Conservation (phyloP, 2,329 filamentous ascomycete species). For the Talaromyces amestolkiae region DNA sequence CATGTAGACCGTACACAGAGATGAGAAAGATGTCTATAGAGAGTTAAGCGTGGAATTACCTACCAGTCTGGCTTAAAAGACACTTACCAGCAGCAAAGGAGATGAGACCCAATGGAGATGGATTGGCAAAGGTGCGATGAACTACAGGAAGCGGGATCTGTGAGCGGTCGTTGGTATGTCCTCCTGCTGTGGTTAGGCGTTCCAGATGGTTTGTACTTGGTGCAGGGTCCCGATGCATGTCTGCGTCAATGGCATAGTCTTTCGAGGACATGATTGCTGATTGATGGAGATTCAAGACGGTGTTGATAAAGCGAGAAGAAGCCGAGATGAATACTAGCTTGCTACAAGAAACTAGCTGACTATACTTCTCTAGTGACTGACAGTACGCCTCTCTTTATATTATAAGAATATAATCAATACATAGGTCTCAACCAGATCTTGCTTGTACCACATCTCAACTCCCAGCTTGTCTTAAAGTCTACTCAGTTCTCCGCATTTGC, state of each 20-base stretch:
- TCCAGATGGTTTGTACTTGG: background rate
- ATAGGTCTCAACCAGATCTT: background rate
- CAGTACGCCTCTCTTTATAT: background rate
- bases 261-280: background rate
- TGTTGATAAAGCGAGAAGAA: too few relatives aligned
- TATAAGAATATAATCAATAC: background rate
- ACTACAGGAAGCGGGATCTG: constrained; percentile 29
- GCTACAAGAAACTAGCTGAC: background rate
- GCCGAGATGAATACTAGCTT: background rate
- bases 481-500: background rate
- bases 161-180: constrained; percentile 1
- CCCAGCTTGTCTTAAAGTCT: too few relatives aligned
- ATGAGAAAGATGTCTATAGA: background rate
- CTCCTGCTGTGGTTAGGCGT: background rate
- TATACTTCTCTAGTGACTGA: too few relatives aligned
- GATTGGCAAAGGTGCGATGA: constrained; percentile 30
- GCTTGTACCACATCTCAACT: too few relatives aligned
- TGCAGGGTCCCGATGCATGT: background rate
- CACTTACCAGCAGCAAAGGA: constrained; percentile 38
- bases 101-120: constrained; percentile 35
- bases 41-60: background rate
- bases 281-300: background rate
- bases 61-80: constrained; percentile 22
- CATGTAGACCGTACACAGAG: background rate
- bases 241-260: background rate